Conservation (phyloP, 768 basidiomycete genomes). For the Lentinus tigrinus region DNA sequence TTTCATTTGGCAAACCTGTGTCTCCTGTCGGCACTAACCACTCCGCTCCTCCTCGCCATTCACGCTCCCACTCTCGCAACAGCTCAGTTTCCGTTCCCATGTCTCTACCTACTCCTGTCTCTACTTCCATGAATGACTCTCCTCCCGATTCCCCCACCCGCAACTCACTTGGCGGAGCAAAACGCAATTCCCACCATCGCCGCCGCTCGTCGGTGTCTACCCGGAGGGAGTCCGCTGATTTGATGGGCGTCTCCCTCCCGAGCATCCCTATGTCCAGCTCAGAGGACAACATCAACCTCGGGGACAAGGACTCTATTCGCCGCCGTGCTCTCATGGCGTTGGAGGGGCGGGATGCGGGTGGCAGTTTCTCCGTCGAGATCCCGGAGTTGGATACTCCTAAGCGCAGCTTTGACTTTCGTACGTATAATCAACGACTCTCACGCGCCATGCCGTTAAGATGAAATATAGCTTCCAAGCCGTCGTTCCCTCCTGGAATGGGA, state of each 20-base stretch:
- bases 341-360: conserved; percentile 75
- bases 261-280: conserved; percentile 56
- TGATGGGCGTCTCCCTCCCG: conserved; percentile 81
- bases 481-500: conserved; percentile 51
- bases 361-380: conserved; percentile 74
- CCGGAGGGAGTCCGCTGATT: conserved; percentile 83
- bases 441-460: background rate
- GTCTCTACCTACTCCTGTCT: conserved; percentile 30
- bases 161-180: conserved; percentile 32
- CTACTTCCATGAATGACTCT: conserved; percentile 36
- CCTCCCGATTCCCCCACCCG: conserved; percentile 33
- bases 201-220: conserved; percentile 89
- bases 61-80: conserved; percentile 74
- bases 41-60: conserved; percentile 45
- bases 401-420: conserved; percentile 64
- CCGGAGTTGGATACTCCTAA: conserved; percentile 68
- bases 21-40: conserved; percentile 37
- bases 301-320: conserved; percentile 76
- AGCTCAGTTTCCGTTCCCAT: conserved; percentile 40
- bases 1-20: conserved; percentile 57
- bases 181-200: conserved; percentile 78
- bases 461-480: conserved; percentile 55
- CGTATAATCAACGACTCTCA: conserved; percentile 32
- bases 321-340: conserved; percentile 83
- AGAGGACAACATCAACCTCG: conserved; percentile 67